A percentile compares a stretch with the other conserved stretches of the same genome.
Conservation (phyloP, 192 early-diverging fungal genomes). For the Podila horticola region DNA sequence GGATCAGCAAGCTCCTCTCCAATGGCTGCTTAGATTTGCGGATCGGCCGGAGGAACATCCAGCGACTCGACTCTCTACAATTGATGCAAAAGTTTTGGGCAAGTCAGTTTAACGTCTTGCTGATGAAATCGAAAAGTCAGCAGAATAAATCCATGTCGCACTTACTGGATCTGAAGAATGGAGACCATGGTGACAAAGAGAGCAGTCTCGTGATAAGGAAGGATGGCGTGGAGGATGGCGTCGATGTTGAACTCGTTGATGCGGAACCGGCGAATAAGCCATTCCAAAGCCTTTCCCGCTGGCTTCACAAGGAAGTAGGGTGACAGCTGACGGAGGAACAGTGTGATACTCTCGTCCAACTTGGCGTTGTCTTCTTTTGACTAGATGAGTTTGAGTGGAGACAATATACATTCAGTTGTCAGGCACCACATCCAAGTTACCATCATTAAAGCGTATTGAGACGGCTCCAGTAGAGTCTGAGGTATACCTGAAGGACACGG, state of each 20-base stretch:
- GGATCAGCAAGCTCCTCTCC: slow-evolving; percentile 75
- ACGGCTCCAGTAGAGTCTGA: too few species aligned
- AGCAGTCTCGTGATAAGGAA: slow-evolving; percentile 96
- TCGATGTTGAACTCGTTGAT: slow-evolving; percentile 92
- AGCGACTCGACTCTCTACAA: slow-evolving; percentile 59
- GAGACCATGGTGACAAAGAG: slow-evolving; percentile 86
- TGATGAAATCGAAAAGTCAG: not conserved
- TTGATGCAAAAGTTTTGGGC: not conserved
- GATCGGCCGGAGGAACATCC: slow-evolving; percentile 68
- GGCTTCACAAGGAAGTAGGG: slow-evolving; percentile 87
- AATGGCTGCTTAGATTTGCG: slow-evolving; percentile 67
- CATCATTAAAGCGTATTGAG: not conserved
- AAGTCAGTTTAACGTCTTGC: not conserved
- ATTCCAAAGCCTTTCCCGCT: slow-evolving; percentile 91
- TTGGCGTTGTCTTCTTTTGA: slow-evolving; percentile 82
- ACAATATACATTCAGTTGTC: too few species aligned
- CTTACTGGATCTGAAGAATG: slow-evolving; percentile 74
- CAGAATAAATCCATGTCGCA: slow-evolving; percentile 2
- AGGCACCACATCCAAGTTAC: too few species aligned
- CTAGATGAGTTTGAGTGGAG: slow-evolving; percentile 38
- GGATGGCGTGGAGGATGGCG: slow-evolving; percentile 74
- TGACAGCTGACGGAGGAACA: slow-evolving; percentile 82
- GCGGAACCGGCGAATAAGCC: slow-evolving; percentile 87
- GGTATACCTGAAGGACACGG: slow-evolving; percentile 69
- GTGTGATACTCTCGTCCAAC: slow-evolving; percentile 78